A percentile compares a stretch with the other conserved stretches of the same genome.
phyloP scores from a whole-genome alignment of 2,329 filamentous ascomycete species.

The Calcarisporium arbuscula region DNA sequence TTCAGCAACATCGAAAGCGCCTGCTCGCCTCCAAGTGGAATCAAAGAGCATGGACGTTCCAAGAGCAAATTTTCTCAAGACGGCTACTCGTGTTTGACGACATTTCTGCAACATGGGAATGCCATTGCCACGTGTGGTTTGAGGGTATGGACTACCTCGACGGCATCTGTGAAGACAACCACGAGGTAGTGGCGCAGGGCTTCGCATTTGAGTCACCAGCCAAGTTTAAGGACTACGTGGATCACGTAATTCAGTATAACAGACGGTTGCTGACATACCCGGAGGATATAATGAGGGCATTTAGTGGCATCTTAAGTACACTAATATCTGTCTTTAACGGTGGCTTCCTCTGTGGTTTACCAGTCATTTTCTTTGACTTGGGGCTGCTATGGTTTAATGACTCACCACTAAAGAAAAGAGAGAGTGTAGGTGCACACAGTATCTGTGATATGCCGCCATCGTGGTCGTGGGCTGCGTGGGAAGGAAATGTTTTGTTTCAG shows the following conservation, averaged over 20 bases:
- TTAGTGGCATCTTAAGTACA: conserved; percentile 7
- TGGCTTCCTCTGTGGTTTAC: conserved; percentile 8
- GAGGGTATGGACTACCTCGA: conserved; percentile 5
- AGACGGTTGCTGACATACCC: conserved; percentile 4
- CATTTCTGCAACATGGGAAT: conserved; percentile 5
- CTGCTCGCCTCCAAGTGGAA: too few relatives aligned
- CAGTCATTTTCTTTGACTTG: conserved; percentile 8
- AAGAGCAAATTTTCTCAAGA: conserved; percentile 1
- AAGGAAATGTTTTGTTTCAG: too few relatives aligned
- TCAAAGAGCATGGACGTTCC: conserved; percentile 1
- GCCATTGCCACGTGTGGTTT: conserved; percentile 9
- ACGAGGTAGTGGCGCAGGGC: neutral
- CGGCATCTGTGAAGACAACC: conserved; percentile 4
- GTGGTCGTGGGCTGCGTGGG: conserved; percentile 1
- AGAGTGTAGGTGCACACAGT: neutral
- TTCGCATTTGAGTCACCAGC: too few relatives aligned
- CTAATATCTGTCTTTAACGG: conserved; percentile 5
- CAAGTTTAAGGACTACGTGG: too few relatives aligned
- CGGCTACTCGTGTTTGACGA: conserved; percentile 5
- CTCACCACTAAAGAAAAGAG: neutral
- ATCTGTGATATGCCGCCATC: neutral
- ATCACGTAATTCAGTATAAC: conserved; percentile 8
- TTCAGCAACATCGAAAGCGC: too few relatives aligned
- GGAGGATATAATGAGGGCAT: conserved; percentile 6
- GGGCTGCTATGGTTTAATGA: conserved; percentile 6